A percentile compares a stretch with the other conserved stretches of the same genome.
These are phyloP conservation scores for Aspergillus sp. DNA, from an alignment of 2,329 filamentous ascomycete species.

Conservation along the genomic window DNA sequence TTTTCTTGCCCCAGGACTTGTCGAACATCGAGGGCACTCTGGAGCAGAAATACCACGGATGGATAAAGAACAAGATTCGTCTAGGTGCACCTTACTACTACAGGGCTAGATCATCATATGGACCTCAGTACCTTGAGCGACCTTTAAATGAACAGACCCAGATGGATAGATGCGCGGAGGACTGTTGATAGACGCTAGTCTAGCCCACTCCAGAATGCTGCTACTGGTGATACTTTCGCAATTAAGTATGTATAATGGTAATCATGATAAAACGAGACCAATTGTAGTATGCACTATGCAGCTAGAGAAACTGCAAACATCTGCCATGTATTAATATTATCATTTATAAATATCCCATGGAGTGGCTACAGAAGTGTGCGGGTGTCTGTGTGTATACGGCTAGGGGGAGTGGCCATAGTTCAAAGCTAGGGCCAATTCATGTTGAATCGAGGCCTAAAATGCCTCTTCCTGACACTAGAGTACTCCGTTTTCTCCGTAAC, in stretches of 20 bases:
- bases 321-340: not conserved
- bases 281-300: constrained; percentile 10
- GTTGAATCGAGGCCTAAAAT: not conserved
- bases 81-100: not conserved
- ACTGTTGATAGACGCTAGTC: not conserved
- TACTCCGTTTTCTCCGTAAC: not conserved
- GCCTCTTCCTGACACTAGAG: not conserved
- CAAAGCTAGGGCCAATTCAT: not conserved
- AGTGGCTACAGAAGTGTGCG: not conserved
- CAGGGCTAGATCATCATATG: not conserved
- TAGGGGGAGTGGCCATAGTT: not conserved
- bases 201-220: not conserved
- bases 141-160: too few relatives aligned
- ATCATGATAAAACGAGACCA: not conserved
- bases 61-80: not conserved
- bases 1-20: not conserved
- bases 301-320: constrained; percentile 14
- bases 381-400: not conserved
- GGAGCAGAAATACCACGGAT: not conserved
- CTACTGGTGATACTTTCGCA: not conserved
- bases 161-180: too few relatives aligned
- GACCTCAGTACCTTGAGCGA: too few relatives aligned
- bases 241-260: not conserved
- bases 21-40: not conserved
- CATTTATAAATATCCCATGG: not conserved